Evolutionary conservation across 495 filamentous ascomycete species (phyloP).

Genomic region (Talaromyces liani): DNA sequence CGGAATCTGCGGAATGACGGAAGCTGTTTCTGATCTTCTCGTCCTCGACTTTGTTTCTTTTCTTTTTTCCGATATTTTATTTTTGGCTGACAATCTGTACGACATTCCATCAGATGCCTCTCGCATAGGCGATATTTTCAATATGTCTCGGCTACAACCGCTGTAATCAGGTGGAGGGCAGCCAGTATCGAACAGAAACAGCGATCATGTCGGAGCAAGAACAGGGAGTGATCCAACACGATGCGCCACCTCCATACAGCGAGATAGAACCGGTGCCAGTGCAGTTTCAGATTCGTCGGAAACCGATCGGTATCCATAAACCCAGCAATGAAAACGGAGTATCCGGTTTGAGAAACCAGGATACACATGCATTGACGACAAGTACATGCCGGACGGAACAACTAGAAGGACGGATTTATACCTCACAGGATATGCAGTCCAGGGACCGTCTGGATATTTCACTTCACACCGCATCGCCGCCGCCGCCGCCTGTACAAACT

Average conservation of each 20-base stretch:
- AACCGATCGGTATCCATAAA: neutral
- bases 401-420: neutral
- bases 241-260: conserved; percentile 1
- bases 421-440: neutral
- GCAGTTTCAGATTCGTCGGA: conserved; percentile 8
- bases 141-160: neutral
- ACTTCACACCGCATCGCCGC: neutral
- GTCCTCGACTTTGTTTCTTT: neutral
- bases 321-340: neutral
- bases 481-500: neutral
- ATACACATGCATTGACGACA: neutral
- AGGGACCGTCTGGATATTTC: neutral
- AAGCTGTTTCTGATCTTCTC: neutral
- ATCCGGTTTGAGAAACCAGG: neutral
- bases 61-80: neutral
- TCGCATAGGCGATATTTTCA: neutral
- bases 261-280: neutral
- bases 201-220: neutral
- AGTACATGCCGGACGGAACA: neutral
- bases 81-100: neutral
- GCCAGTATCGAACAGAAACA: neutral
- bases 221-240: neutral
- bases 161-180: neutral
- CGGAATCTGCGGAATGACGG: neutral
- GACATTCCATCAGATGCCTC: neutral